phyloP scores from a whole-genome alignment of 2,329 filamentous ascomycete species.

The Aspergillus tubingensis region DNA sequence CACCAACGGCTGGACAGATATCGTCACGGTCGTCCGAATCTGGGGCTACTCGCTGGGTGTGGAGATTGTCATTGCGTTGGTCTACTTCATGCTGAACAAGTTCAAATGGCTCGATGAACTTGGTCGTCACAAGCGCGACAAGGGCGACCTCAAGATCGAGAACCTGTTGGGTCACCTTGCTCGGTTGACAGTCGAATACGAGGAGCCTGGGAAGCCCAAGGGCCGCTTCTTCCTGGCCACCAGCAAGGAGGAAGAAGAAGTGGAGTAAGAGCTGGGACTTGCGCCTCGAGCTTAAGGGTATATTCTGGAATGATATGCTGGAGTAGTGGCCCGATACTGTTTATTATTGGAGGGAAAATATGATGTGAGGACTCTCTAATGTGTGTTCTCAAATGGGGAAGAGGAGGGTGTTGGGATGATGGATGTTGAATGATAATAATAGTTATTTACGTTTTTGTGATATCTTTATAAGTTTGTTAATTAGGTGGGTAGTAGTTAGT shows the following conservation, averaged over 20 bases:
- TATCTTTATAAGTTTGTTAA: background rate
- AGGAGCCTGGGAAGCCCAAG: slow-evolving; percentile 48
- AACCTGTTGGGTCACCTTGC: slow-evolving; percentile 52
- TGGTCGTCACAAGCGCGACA: slow-evolving; percentile 50
- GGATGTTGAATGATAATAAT: background rate
- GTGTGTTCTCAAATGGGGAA: background rate
- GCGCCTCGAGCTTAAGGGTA: background rate
- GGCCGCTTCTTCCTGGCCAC: slow-evolving; percentile 45
- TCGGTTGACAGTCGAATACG: slow-evolving; percentile 53
- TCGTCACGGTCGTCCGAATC: slow-evolving; percentile 55
- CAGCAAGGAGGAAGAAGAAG: slow-evolving; percentile 49
- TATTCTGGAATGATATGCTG: background rate
- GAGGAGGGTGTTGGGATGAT: background rate
- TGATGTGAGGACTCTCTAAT: background rate
- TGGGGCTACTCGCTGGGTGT: slow-evolving; percentile 55
- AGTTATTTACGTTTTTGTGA: background rate
- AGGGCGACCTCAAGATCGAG: slow-evolving; percentile 53
- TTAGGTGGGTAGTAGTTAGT: slow-evolving; percentile 27
- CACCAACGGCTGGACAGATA: slow-evolving; percentile 59
- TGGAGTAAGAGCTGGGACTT: slow-evolving; percentile 31
- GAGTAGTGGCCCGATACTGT: background rate
- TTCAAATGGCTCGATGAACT: slow-evolving; percentile 50
- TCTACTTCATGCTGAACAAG: slow-evolving; percentile 52
- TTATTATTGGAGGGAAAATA: background rate
- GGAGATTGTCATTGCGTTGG: slow-evolving; percentile 53